These are phyloP conservation scores for Populus tremula DNA, from an alignment of 345 rosid genomes.

Conservation along the genomic window DNA sequence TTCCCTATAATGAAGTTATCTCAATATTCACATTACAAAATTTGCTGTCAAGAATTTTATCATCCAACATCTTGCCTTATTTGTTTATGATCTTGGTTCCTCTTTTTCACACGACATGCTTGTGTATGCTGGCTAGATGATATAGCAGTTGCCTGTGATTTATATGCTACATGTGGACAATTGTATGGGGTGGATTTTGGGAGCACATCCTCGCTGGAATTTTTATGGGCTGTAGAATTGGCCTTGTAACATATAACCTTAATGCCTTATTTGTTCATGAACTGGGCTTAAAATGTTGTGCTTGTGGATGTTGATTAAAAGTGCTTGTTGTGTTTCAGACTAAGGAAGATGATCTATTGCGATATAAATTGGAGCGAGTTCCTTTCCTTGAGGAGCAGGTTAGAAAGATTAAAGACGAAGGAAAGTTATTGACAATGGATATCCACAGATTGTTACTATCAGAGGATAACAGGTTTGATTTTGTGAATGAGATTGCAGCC, in stretches of 20 bases:
- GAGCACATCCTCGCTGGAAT: too few relatives aligned
- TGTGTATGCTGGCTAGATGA: background rate
- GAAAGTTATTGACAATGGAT: conserved; percentile 63
- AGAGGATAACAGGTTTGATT: conserved; percentile 72
- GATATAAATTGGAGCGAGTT: conserved; percentile 53
- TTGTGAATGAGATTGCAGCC: conserved; percentile 78
- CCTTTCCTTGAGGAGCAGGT: conserved; percentile 90
- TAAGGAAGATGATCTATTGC: conserved; percentile 70
- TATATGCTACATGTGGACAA: background rate
- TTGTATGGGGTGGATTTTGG: background rate
- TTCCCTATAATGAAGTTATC: too few relatives aligned
- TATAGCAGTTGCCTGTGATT: background rate
- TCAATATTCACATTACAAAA: too few relatives aligned
- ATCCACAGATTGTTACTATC: conserved; percentile 62
- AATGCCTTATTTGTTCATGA: background rate
- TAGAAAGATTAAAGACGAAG: conserved; percentile 64
- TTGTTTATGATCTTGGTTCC: background rate
- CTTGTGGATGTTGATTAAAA: background rate
- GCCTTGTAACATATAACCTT: too few relatives aligned
- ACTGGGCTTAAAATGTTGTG: background rate
- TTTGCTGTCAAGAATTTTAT: too few relatives aligned
- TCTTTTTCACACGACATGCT: background rate
- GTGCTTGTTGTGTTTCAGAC: conserved; percentile 39
- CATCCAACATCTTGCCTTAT: too few relatives aligned
- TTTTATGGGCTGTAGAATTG: too few relatives aligned